Base-by-base conservation (phyloP, 2,329 filamentous ascomycete genomes). In the Gnomoniopsis sp. region DNA sequence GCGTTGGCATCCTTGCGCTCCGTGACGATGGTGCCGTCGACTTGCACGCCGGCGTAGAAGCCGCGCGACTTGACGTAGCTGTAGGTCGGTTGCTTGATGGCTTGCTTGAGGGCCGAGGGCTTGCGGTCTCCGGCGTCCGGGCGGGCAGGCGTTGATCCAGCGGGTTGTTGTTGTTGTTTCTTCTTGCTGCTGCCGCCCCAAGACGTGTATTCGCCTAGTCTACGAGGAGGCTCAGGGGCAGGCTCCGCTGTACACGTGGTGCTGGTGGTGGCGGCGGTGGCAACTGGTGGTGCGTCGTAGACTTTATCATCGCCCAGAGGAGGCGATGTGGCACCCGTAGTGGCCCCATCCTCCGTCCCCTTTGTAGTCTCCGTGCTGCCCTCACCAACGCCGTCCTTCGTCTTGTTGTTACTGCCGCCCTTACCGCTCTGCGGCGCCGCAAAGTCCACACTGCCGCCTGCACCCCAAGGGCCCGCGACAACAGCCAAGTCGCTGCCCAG, bases 1-100 rank as follows among this genome's bases (percentile, higher is more conserved):
- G 91, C 88, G 67, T 97, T 97, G 69, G 93, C 93, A 59, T 93
- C 90, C n/a, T 84, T 88, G 53, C 92, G 85, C 72, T 96, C 90
- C 26, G 93, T 89, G 51, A 96, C 81, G 12, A 96, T 84, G 0
- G 91, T 96, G 26, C 93, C 93, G 68, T 96, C 92, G 36, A 96
- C 82, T 67, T 93, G 89, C 1, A 96, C 83, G 33, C 91, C 91
- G 1, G 90, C 92, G 68, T 96, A 96, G 65, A 96, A 86, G 4
- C 93, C 93, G 54, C 91, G 85, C 50, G 88, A 93, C 76, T 96
- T 96, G 74, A 96, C 85, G 71, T 96, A 96, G 2, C 77, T 79
- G 58, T 80, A 81, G n/a, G 81, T 79, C 2, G 79, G 79, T 65
- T 72, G 72, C 59, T 67, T 65, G 57, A 72, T 64, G 15, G 64